Conservation (phyloP, 169 alveolate species). For the Cryptosporidium sp. region DNA sequence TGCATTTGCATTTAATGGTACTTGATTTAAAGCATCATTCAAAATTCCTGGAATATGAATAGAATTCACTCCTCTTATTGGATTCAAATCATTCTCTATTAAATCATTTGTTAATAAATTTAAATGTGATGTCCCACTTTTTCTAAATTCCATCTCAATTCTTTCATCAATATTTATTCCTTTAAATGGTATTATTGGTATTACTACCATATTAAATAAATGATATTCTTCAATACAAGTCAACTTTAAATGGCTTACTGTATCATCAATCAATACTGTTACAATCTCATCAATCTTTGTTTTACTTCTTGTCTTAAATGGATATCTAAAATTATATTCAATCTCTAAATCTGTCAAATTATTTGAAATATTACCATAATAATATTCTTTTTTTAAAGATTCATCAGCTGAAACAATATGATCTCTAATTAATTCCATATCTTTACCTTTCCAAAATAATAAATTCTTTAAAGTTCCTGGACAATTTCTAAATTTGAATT, state of each 20-base stretch:
- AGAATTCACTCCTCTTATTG: slow-evolving; percentile 20
- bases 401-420: slow-evolving; percentile 39
- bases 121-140: neutral
- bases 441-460: slow-evolving; percentile 47
- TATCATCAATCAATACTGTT: slow-evolving; percentile 65
- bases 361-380: neutral
- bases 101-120: slow-evolving; percentile 13
- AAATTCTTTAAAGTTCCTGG: slow-evolving; percentile 62
- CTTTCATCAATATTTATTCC: slow-evolving; percentile 42
- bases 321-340: slow-evolving; percentile 18
- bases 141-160: slow-evolving; percentile 25
- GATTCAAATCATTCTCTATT: neutral
- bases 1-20: slow-evolving; percentile 41
- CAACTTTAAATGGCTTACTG: slow-evolving; percentile 15
- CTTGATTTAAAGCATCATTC: slow-evolving; percentile 25
- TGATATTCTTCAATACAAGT: slow-evolving; percentile 60
- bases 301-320: slow-evolving; percentile 33
- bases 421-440: slow-evolving; percentile 31
- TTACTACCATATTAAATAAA: slow-evolving; percentile 17
- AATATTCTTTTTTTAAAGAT: neutral
- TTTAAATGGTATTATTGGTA: slow-evolving; percentile 47
- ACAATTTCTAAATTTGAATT: slow-evolving; percentile 28
- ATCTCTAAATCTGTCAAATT: slow-evolving; percentile 3
- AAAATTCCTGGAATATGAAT: slow-evolving; percentile 25
- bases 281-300: slow-evolving; percentile 49